Evolutionary conservation across 768 basidiomycete species (phyloP), one percentile per base, ranked within the genome.

Genomic region (Auricularia sp.): DNA sequence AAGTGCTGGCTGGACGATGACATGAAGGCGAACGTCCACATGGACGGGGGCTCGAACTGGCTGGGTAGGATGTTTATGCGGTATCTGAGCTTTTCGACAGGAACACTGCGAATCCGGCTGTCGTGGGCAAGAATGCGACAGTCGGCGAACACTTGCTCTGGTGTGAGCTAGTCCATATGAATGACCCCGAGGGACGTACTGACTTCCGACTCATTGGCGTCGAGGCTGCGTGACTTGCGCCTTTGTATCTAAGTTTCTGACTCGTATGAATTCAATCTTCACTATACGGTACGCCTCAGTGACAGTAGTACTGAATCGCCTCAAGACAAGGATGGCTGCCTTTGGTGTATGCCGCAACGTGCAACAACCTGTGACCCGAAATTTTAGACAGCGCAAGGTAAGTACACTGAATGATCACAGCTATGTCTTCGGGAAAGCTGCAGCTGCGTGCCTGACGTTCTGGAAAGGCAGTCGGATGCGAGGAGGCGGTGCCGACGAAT

Each of bases 1-100:
- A 61, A 42, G 44, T 67, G 66, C 54, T 67, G 66, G 66, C 5
- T 67, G 7, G 66, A 67, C 29, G 61, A 67, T 23, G 61, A 65
- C 35, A 36, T 18, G 29, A 33, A 54, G 6, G 18, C 42, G 8
- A 61, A 43, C 14, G 62, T n/a, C 10, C 59, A 11, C 16, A 36
- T 62, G 12, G 64, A 61, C 65, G 66, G 66, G 14, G 23, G 23
- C 23, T 4, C 11, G 11, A 21, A 23, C 10, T 59, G 56, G 23
- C 23, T 4, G 56, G 6, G 29, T 4, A 2, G 1, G 14, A 21
- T 59, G 29, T 10, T 14, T 12, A 18, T n/a, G 23, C 4, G 6
- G 34, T 6, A 59, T 29, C 23, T 14, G 14, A 29, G 56, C 56
- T 59, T 10, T 6, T 29, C 23, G 0, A 59, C 56, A 59, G 56